Evolutionary conservation across 805 yeast species (phyloP), one percentile per base, ranked within the genome.

Genomic region (Zygosaccharomyces lentus): DNA sequence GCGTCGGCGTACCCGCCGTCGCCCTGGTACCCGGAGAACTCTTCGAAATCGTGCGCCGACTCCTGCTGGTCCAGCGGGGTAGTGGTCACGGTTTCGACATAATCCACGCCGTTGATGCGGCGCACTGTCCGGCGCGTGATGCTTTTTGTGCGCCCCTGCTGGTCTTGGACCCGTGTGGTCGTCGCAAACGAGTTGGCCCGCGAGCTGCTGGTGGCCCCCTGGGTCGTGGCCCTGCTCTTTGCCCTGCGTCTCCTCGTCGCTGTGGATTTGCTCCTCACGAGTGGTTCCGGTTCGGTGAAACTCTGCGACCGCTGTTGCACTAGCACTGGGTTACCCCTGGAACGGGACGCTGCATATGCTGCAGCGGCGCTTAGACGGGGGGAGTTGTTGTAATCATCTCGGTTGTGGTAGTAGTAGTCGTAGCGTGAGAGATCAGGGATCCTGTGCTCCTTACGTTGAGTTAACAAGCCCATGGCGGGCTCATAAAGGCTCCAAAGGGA

Each of bases 71-170:
- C 55, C 48, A 32, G 51, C 47, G 44, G 58, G 55, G 73, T 58
- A 40, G 73, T 69, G 1, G 73, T 69, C 1, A 77, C 75, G 6
- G 76, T 76, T 50, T 73, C 75, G 10, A 73, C 71, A 37, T 75
- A 68, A 45, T 77, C 79, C 38, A 61, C 68, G 1, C 78, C 74
- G 26, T 78, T 78, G 51, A 74, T 57, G 39, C 71, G 68, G 50
- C 76, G 71, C 23, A 78, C 68, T 0, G 80, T 77, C 34, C 75
- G 75, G 34, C 73, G 76, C 2, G 82, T 77, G 35, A 79, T 75
- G 2, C 82, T 77, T 46, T 66, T 71, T 0, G 83, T 78, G 34
- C 81, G 69, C 0, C 84, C 84, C 32, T 63, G 66, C 5, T 68
- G 62, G 46, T 76, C 82, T 46, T 67, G 67, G 23, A 76, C 76